Evolutionary conservation across 805 yeast genomes (phyloP), one percentile per base, ranked within the genome.

Genomic region (Tetrapisispora nanseiensis): DNA sequence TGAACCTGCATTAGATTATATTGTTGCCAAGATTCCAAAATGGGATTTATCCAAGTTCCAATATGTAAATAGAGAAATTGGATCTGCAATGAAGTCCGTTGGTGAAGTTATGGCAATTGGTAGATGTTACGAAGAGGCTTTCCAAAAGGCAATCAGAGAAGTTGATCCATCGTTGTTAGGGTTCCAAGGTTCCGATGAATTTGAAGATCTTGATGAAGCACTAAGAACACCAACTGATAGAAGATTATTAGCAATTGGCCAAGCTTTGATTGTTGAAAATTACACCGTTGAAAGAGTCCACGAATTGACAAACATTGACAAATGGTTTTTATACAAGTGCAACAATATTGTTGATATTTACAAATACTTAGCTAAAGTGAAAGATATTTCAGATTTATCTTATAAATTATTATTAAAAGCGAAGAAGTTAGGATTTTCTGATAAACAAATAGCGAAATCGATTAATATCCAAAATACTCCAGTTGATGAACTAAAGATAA

Each of bases 51-150:
- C 92, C 53, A 90, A 90, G 74, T 92, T 90, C 72, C 94, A 84
- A 63, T 95, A 86, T 59, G 98, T 90, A 49, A 84, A 86, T 64
- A 78, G 95, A 65, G 86, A 82, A 48, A 83, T 90, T 60, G 95
- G 96, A 37, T 85, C 95, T 9, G 80, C 97, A 34, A 90, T 90
- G 98, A 90, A 90, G 67, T 89, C 97, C 46, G 98, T 90, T 43
- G 98, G 98, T 65, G 98, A 90, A 68, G 98, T 90, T 46, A 90
- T 90, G 98, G 94, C 96, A 36, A 92, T 90, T 60, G 98, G 98
- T 60, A 82, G 98, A 69, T 90, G 80, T 50, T 90, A 90, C 62
- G 98, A 90, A 71, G 98, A 90, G 70, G 83, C 96, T 28, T 82
- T 90, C 74, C 97, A 92, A 71, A 90, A 90, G 73, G 97, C 97